Percentiles rank a stretch among this genome's conserved stretches.
Conservation (phyloP, 352 stramenopile species). For the Phytopythium chamaehyphon region DNA sequence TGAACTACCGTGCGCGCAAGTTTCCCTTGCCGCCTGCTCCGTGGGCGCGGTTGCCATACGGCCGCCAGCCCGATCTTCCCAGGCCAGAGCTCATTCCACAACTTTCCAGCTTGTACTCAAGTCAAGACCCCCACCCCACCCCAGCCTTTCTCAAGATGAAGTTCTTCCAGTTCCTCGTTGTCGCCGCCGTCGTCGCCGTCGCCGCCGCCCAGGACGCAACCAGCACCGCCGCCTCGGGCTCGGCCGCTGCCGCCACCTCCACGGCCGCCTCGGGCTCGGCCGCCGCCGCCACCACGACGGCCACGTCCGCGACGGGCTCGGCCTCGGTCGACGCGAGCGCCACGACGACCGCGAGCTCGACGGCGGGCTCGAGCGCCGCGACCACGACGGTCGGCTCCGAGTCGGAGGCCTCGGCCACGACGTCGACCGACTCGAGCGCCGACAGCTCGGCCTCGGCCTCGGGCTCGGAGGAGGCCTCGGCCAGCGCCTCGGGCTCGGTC, state of each 20-base stretch:
- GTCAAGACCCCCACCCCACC: background rate
- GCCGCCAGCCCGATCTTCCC: background rate
- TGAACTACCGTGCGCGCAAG: no score
- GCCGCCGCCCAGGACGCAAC: constrained; percentile 2
- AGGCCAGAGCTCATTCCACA: constrained; percentile 9
- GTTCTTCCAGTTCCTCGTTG: constrained; percentile 11
- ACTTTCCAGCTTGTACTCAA: constrained; percentile 15
- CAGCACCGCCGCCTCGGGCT: constrained; percentile 2
- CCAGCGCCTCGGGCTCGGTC: constrained; percentile 10
- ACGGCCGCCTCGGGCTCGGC: constrained; percentile 1
- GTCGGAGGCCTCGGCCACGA: constrained; percentile 5
- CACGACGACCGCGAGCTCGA: background rate
- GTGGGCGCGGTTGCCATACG: background rate
- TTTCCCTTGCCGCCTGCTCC: background rate
- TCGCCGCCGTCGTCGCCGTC: constrained; percentile 8
- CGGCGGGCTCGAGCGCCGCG: constrained; percentile 7
- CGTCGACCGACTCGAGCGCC: background rate
- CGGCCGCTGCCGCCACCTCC: background rate
- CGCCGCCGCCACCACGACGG: constrained; percentile 1
- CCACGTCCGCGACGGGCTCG: background rate
- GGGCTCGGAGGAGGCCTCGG: constrained; percentile 3
- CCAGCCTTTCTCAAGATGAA: constrained; percentile 8
- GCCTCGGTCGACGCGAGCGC: background rate
- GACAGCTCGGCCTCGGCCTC: constrained; percentile 1
- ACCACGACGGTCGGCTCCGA: constrained; percentile 6